These are phyloP conservation scores for Rhizopogon sp. DNA, from an alignment of 768 basidiomycete genomes.

Conservation along the genomic window DNA sequence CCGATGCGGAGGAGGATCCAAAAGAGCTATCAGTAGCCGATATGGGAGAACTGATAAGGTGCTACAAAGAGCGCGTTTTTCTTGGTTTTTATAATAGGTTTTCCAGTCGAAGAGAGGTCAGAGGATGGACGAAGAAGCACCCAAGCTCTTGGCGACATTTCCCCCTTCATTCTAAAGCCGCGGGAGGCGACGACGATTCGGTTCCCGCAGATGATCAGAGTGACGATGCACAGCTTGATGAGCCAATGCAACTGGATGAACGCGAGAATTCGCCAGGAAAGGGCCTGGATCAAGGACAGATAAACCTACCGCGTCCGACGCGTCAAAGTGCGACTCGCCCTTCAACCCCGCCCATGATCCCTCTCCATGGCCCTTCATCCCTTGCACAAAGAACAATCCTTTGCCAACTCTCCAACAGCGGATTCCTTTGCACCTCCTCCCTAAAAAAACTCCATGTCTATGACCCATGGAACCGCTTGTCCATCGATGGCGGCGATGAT, in stretches of 20 bases:
- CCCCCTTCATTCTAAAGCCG: no score
- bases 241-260: neutral
- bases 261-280: neutral
- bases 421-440: no score
- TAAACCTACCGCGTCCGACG: neutral
- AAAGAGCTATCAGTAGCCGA: conserved; percentile 10
- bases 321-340: conserved; percentile 4
- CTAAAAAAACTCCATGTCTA: conserved; percentile 26
- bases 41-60: conserved; percentile 12
- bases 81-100: neutral
- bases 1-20: conserved; percentile 17
- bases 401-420: conserved; percentile 6
- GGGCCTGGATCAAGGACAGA: neutral
- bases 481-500: conserved; percentile 1
- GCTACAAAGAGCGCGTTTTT: conserved; percentile 4
- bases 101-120: conserved; percentile 2
- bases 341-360: conserved; percentile 34
- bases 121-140: neutral
- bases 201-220: no score
- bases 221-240: no score
- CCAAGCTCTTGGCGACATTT: neutral
- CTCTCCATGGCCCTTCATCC: conserved; percentile 35
- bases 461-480: conserved; percentile 35
- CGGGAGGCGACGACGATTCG: no score
- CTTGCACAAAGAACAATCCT: conserved; percentile 25